phyloP scores from a whole-genome alignment of 1,284 basidiomycete genomes.

The Erythrobasidium hasegawianum region DNA sequence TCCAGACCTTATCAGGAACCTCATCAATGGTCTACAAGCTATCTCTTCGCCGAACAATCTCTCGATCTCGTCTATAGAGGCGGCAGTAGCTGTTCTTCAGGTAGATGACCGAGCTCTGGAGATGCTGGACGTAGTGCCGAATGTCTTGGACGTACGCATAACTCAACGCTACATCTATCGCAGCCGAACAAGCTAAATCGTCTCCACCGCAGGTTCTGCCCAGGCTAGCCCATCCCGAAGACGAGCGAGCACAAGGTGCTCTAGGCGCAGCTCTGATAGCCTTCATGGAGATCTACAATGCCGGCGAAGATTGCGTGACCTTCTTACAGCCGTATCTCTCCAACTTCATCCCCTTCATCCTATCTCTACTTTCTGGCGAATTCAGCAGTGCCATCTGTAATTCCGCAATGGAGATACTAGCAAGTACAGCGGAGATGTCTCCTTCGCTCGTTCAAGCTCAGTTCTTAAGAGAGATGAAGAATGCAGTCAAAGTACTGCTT shows the following conservation, averaged over 20 bases:
- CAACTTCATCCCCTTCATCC: slow-evolving; percentile 21
- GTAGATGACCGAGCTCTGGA: slow-evolving; percentile 11
- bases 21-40: slow-evolving; percentile 10
- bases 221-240: slow-evolving; percentile 1
- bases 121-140: slow-evolving; percentile 9
- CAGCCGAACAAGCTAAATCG: background rate
- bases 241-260: background rate
- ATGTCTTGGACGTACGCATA: slow-evolving; percentile 14
- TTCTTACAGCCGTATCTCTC: slow-evolving; percentile 10
- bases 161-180: no score
- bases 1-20: background rate
- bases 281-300: slow-evolving; percentile 17
- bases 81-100: slow-evolving; percentile 14
- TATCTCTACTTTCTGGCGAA: slow-evolving; percentile 6
- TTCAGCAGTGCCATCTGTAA: slow-evolving; percentile 6
- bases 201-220: background rate
- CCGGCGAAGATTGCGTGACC: background rate
- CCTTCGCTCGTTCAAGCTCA: background rate
- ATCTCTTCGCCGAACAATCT: background rate
- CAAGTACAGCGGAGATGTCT: slow-evolving; percentile 14
- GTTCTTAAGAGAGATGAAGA: background rate
- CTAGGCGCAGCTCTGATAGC: slow-evolving; percentile 6
- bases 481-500: background rate
- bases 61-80: slow-evolving; percentile 11
- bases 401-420: slow-evolving; percentile 16